These are phyloP conservation scores for Termitomyces sp. DNA, from an alignment of 768 basidiomycete genomes.

Conservation along the genomic window DNA sequence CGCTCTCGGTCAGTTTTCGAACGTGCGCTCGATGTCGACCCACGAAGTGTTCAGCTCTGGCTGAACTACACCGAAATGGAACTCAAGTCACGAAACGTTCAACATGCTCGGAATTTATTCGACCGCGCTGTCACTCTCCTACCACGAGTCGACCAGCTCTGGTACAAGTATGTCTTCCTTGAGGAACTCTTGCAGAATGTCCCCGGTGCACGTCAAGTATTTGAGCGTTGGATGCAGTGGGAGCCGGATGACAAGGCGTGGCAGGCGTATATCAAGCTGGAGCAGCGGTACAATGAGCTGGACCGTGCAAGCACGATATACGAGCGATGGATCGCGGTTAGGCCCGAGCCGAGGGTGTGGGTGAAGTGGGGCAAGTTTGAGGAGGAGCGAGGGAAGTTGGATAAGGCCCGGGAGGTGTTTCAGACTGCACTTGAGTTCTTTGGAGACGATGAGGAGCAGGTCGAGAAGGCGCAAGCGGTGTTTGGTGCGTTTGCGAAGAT, in stretches of 20 bases:
- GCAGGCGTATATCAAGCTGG: slow-evolving; percentile 99
- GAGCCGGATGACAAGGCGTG: slow-evolving; percentile 99
- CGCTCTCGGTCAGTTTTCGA: slow-evolving; percentile 95
- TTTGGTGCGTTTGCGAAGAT: slow-evolving; percentile 95
- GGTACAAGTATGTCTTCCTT: slow-evolving; percentile 99
- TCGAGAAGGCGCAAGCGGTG: slow-evolving; percentile 96
- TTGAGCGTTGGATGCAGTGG: slow-evolving; percentile 99
- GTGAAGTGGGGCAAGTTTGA: slow-evolving; percentile 88
- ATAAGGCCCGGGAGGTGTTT: slow-evolving; percentile 85
- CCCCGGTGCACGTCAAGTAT: slow-evolving; percentile 94
- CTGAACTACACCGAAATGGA: slow-evolving; percentile 96
- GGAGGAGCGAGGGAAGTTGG: slow-evolving; percentile 70
- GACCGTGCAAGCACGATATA: slow-evolving; percentile 93
- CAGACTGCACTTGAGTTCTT: slow-evolving; percentile 90
- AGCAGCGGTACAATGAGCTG: slow-evolving; percentile 87
- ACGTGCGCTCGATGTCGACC: slow-evolving; percentile 94
- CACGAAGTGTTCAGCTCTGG: slow-evolving; percentile 89
- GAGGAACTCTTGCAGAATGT: slow-evolving; percentile 97
- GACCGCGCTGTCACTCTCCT: slow-evolving; percentile 96
- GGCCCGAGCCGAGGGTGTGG: slow-evolving; percentile 78
- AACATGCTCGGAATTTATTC: slow-evolving; percentile 95
- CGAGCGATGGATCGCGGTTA: slow-evolving; percentile 83
- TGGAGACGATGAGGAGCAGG: slow-evolving; percentile 83
- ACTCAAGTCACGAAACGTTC: slow-evolving; percentile 95
- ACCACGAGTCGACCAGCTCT: slow-evolving; percentile 93